Evolutionary conservation across 495 filamentous ascomycete genomes (phyloP), one percentile per base, ranked within the genome.

Genomic region (Penicillium subrubescens): DNA sequence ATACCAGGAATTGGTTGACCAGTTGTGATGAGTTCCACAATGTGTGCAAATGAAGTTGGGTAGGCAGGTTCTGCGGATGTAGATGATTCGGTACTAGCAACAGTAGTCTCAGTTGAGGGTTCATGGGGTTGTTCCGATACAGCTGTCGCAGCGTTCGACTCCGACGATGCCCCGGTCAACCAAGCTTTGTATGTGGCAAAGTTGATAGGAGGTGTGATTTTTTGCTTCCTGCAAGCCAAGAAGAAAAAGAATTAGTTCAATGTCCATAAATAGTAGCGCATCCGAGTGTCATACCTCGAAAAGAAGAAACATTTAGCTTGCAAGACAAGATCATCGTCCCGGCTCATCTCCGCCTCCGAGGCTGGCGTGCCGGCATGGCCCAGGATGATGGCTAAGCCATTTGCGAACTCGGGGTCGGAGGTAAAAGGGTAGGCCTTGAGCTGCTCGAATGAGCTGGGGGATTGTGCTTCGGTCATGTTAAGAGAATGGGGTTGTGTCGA

Each of bases 1-100:
- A 99, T 96, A 2, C 95, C 95, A 0, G 93, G 91, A 56, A 99
- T 90, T 5, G 89, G 88, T 73, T 93, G 86, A 48, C 93, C 93
- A 21, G 84, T 89, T 5, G 89, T 90, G 66, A 99, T 92, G 34
- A 97, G 87, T 48, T 92, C 93, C 39, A 97, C 88, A 56, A 99
- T 93, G 62, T 94, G 88, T 31, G 91, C 88, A 71, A 99, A 98
- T 3, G 89, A 90, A 27, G 87, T 88, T 5, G 95, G 95, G 73
- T 97, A 97, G 4, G 89, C 86, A 48, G 87, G 80, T 27, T 84
- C 79, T 29, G 71, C 6, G n/a, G 66, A 57, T 8, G 63, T 15
- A 10, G 62, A 25, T 37, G 37, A 35, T 51, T 60, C 48, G 6
- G 34, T 15, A 2, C 8, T 59, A 35, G 48, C 23, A 14, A 33